Percentiles rank a stretch among this genome's conserved stretches.
Conservation (phyloP, 1,139 yeast genomes). For the Hemisphaericaspora xylofermentans region DNA sequence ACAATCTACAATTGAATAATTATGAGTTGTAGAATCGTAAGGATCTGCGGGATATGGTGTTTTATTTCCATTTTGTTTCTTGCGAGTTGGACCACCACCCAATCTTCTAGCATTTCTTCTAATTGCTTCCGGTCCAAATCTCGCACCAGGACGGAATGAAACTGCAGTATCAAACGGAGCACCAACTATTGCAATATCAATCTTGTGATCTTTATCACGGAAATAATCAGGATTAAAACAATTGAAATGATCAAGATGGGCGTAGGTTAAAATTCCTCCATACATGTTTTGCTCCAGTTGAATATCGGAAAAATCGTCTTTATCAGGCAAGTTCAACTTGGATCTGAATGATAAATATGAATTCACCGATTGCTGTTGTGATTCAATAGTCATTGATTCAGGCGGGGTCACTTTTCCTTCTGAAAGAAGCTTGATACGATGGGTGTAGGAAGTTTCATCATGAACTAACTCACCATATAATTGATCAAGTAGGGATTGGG, state of each 20-base stretch:
- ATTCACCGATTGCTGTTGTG: conserved; percentile 8
- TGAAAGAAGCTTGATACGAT: neutral
- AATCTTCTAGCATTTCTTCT: conserved; percentile 41
- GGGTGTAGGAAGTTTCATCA: conserved; percentile 3
- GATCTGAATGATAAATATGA: conserved; percentile 20
- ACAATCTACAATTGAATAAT: conserved; percentile 46
- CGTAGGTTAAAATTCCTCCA: conserved; percentile 50
- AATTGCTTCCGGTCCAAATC: conserved; percentile 51
- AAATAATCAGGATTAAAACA: conserved; percentile 32
- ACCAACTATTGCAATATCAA: conserved; percentile 51
- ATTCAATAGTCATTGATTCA: neutral
- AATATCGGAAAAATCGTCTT: conserved; percentile 39
- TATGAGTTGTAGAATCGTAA: conserved; percentile 26
- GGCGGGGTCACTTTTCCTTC: neutral
- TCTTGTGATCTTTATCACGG: conserved; percentile 25
- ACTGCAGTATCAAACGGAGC: conserved; percentile 56
- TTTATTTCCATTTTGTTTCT: conserved; percentile 2
- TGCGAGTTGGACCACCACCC: conserved; percentile 23
- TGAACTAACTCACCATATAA: conserved; percentile 14
- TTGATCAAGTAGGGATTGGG: conserved; percentile 12
- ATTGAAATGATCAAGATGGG: conserved; percentile 36
- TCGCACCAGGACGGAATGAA: conserved; percentile 48
- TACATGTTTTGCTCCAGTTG: conserved; percentile 22
- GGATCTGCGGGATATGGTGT: conserved; percentile 27
- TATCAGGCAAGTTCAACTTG: conserved; percentile 30